Base-by-base conservation (phyloP, 1,284 basidiomycete species). In the Ganoderma sinense region DNA sequence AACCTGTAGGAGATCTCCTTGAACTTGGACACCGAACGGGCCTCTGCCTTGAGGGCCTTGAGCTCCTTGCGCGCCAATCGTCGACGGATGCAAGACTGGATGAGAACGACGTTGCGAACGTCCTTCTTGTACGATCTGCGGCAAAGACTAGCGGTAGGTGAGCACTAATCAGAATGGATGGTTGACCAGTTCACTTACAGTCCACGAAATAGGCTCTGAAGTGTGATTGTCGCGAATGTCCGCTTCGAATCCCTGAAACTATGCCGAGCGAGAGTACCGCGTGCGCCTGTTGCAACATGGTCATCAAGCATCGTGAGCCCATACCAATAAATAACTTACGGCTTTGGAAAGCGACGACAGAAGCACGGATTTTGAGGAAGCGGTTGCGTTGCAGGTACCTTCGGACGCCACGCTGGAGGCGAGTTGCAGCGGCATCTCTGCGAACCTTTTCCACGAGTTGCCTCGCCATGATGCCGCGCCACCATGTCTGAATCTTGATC, bases 1-100 rank as follows among this genome's bases (percentile, higher is more conserved):
- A 99, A 88, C 76, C 91, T 92, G 81, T 99, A 99, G 0, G 98
- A 99, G 74, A 98, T 98, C 84, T 99, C 98, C 84, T 99, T 98
- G 89, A 98, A 98, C 81, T 98, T 98, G 75, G 94, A 94, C 40
- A 97, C 97, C 0, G 97, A 99, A 66, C 97, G 95, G 31, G 98
- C 98, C 81, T 99, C 98, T 33, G 92, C 89, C 77, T 90, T 93
- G 71, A 99, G 89, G 7, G 85, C 86, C 74, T 93, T 92, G 68
- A 99, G 89, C 79, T 98, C 92, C 75, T 92, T 93, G 72, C 93
- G 90, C 39, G 98, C 98, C 62, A 95, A 84, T 56, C 95, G 91
- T 39, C 97, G 94, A 65, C 98, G 94, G 70, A 97, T 86, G 78
- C 96, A 97, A 26, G 95, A 97, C 80, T 99, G 98, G 40, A 99